Evolutionary conservation across 129 eudicot genomes (phyloP).

Genomic region (Saussurea involucrata): DNA sequence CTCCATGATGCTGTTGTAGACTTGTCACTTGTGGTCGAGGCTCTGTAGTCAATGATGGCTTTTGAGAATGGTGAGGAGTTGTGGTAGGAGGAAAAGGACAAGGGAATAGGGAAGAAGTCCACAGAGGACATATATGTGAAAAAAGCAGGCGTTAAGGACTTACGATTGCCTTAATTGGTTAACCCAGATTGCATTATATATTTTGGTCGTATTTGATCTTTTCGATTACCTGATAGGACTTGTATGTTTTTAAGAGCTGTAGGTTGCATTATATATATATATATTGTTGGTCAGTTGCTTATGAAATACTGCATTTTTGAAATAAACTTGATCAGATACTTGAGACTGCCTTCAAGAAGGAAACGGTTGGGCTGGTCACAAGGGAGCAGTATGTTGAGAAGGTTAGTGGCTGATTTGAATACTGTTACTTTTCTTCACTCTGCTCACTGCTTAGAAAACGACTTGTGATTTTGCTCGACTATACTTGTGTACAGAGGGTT

Average conservation of each 20-base stretch:
- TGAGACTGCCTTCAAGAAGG: constrained; percentile 99
- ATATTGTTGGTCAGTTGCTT: constrained; percentile 2
- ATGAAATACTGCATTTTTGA: not conserved
- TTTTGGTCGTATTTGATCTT: not conserved
- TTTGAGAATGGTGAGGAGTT: not conserved
- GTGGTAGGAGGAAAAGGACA: not conserved
- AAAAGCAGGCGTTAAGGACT: not conserved
- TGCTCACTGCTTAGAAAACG: not conserved
- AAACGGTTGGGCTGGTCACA: constrained; percentile 93
- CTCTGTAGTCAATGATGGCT: not conserved
- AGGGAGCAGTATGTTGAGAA: constrained; percentile 97
- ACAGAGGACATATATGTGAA: not conserved
- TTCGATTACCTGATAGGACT: not conserved
- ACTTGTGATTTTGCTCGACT: not conserved
- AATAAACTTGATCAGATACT: constrained; percentile 53
- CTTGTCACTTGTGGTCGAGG: not conserved
- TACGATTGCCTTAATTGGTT: not conserved
- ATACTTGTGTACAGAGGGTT: constrained; percentile 61
- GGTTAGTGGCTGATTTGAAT: constrained; percentile 31
- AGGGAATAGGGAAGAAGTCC: not conserved
- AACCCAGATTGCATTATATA: not conserved
- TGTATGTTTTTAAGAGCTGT: not conserved
- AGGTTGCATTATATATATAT: not conserved
- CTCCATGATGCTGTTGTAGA: not conserved
- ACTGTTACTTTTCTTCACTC: not conserved